A percentile compares a stretch with the other conserved stretches of the same genome.
These are phyloP conservation scores for Phyllostachys edulis DNA, from an alignment of 176 grass and related monocot genomes.

Conservation along the genomic window DNA sequence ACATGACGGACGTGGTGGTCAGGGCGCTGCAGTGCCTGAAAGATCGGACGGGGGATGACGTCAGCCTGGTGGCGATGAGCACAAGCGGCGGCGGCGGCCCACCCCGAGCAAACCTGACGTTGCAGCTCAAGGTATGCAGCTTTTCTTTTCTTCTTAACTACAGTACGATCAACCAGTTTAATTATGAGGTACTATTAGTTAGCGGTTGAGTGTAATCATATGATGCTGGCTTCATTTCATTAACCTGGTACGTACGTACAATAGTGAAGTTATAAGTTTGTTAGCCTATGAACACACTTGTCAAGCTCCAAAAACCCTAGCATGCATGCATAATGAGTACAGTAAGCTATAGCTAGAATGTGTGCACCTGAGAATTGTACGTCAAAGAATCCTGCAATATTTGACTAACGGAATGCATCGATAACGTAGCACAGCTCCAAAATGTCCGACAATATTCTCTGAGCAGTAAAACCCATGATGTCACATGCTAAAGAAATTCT, in stretches of 20 bases:
- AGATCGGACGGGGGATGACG: constrained; percentile 29
- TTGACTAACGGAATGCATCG: neutral
- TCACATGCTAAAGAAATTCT: neutral
- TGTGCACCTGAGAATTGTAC: neutral
- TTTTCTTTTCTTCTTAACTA: neutral
- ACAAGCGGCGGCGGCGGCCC: constrained; percentile 9
- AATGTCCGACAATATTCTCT: neutral
- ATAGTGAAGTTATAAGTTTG: neutral
- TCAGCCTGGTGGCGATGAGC: constrained; percentile 52
- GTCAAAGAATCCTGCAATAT: neutral
- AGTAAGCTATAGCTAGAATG: neutral
- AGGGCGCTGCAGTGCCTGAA: constrained; percentile 55
- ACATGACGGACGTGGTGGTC: constrained; percentile 49
- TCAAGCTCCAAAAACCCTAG: neutral
- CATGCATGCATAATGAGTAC: neutral
- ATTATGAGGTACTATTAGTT: neutral
- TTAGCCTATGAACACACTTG: neutral
- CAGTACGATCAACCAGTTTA: neutral
- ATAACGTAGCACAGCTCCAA: neutral
- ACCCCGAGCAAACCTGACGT: constrained; percentile 18
- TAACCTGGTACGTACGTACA: neutral
- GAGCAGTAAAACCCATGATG: constrained; percentile 3
- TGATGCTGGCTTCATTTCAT: neutral
- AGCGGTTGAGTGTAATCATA: neutral
- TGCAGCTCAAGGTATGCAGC: constrained; percentile 50